Evolutionary conservation across 257 asterid species (phyloP).

Genomic region (Apocynum venetum): DNA sequence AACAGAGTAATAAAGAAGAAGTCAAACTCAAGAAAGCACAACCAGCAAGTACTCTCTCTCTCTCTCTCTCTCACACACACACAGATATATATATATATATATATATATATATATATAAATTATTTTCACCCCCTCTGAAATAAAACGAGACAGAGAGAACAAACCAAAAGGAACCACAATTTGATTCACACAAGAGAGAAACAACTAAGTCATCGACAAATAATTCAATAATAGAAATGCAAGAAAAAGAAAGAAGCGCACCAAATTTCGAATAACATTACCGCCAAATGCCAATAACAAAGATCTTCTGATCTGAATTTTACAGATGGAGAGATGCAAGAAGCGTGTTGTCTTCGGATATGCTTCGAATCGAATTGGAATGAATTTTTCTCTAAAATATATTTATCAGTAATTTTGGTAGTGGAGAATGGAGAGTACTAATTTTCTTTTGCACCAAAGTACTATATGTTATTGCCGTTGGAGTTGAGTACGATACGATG

Average conservation of each 20-base stretch:
- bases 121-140: neutral
- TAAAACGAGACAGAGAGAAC: neutral
- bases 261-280: neutral
- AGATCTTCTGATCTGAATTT: constrained; percentile 16
- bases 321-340: neutral
- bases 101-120: neutral
- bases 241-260: neutral
- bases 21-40: neutral
- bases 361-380: no score
- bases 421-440: no score
- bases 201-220: neutral
- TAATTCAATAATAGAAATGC: neutral
- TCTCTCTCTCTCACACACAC: neutral
- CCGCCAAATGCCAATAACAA: neutral
- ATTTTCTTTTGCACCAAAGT: no score
- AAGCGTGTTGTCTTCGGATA: no score
- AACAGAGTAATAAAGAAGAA: neutral
- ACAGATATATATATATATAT: neutral
- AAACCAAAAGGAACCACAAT: neutral
- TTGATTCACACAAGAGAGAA: neutral
- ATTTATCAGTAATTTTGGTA: no score
- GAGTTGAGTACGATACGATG: no score
- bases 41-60: neutral
- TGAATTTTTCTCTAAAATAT: no score
- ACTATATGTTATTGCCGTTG: no score